Percentiles rank a stretch among this genome's conserved stretches.
Evolutionary conservation across 2,329 filamentous ascomycete species (phyloP).

Genomic region (Epichloe gansuensis): DNA sequence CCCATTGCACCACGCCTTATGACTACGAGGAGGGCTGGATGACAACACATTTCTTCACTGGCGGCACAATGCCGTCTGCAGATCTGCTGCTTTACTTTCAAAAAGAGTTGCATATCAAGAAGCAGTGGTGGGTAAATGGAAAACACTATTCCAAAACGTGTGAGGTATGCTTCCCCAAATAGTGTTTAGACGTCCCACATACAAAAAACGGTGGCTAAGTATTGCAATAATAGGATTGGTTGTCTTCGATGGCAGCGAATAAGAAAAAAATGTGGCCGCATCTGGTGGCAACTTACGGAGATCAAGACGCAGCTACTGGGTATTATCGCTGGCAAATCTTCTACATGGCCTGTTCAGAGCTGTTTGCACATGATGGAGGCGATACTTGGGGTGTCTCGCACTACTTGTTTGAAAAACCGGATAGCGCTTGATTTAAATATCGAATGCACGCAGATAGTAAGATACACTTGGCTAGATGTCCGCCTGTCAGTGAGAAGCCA

Average conservation of each 20-base stretch:
- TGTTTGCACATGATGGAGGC: conserved; percentile 52
- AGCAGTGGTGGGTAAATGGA: conserved; percentile 61
- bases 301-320: conserved; percentile 46
- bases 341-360: conserved; percentile 56
- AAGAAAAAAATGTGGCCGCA: conserved; percentile 51
- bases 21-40: conserved; percentile 64
- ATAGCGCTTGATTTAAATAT: conserved; percentile 3
- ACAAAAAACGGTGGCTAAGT: neutral
- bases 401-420: conserved; percentile 50
- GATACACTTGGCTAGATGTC: neutral
- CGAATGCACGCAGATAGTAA: neutral
- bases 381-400: conserved; percentile 57
- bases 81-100: conserved; percentile 58
- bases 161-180: conserved; percentile 33
- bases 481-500: neutral
- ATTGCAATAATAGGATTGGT: conserved; percentile 37
- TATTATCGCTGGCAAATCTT: conserved; percentile 62
- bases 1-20: conserved; percentile 51
- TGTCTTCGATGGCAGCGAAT: conserved; percentile 44
- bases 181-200: no score
- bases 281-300: conserved; percentile 51
- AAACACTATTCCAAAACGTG: conserved; percentile 57
- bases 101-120: conserved; percentile 42
- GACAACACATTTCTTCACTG: conserved; percentile 61
- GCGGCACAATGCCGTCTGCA: conserved; percentile 57